Evolutionary conservation across 805 yeast genomes (phyloP).

Genomic region (Hanseniaspora singularis): DNA sequence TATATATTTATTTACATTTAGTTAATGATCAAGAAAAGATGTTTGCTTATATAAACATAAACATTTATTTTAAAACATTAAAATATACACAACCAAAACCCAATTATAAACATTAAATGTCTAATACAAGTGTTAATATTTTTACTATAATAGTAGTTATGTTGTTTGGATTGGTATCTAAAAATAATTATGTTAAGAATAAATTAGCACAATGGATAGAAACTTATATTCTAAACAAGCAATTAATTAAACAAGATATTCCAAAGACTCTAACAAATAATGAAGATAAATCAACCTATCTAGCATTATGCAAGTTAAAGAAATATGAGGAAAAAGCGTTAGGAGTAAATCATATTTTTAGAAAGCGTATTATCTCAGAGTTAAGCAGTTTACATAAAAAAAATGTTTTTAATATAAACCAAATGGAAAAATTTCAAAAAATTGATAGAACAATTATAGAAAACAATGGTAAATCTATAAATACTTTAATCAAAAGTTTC

Average conservation of each 20-base stretch:
- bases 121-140: neutral
- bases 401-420: neutral
- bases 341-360: slow-evolving; percentile 5
- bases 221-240: neutral
- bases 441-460: neutral
- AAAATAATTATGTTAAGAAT: slow-evolving; percentile 2
- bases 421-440: slow-evolving; percentile 4
- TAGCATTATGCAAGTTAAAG: slow-evolving; percentile 3
- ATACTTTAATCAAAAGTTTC: neutral
- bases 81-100: too few species aligned
- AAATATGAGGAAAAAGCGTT: slow-evolving; percentile 10
- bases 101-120: neutral
- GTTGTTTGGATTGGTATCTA: neutral
- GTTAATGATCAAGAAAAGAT: neutral
- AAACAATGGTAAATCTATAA: neutral
- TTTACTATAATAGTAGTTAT: neutral
- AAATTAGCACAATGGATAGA: neutral
- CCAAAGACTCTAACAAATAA: neutral
- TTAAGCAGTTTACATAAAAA: neutral
- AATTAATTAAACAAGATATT: neutral
- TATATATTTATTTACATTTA: neutral
- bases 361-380: slow-evolving; percentile 3
- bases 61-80: too few species aligned
- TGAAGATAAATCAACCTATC: neutral
- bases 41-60: too few species aligned